phyloP scores from a whole-genome alignment of 1,139 yeast genomes.

The Yamadazyma aaseri region DNA sequence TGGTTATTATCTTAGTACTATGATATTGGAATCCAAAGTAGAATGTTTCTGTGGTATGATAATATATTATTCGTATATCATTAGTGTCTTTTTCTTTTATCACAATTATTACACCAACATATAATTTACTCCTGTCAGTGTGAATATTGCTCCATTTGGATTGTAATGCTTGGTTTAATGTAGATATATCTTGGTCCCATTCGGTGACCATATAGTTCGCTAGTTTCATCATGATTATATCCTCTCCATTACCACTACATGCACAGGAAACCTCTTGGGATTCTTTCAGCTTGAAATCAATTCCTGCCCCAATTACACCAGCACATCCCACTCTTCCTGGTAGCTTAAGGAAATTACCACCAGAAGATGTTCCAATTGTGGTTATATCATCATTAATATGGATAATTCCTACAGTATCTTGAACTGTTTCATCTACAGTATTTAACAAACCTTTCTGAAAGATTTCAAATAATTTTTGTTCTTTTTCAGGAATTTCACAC shows the following conservation, averaged over 20 bases:
- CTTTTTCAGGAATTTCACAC: constrained; percentile 7
- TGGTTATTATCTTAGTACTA: constrained; percentile 25
- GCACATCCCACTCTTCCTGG: constrained; percentile 58
- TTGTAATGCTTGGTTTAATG: not conserved
- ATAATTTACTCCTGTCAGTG: constrained; percentile 14
- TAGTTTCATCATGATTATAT: constrained; percentile 42
- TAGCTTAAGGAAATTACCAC: constrained; percentile 50
- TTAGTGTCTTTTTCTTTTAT: constrained; percentile 16
- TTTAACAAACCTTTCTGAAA: constrained; percentile 14
- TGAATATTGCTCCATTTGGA: constrained; percentile 4
- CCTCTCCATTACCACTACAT: constrained; percentile 61
- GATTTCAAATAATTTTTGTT: constrained; percentile 11
- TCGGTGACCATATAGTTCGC: constrained; percentile 25
- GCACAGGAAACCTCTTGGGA: constrained; percentile 32
- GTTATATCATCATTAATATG: constrained; percentile 17
- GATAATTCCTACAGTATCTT: constrained; percentile 37
- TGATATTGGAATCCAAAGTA: constrained; percentile 34
- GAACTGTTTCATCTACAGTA: constrained; percentile 12
- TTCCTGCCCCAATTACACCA: constrained; percentile 46
- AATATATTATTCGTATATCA: constrained; percentile 26
- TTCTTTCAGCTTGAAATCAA: constrained; percentile 22
- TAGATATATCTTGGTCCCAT: constrained; percentile 1
- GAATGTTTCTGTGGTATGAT: constrained; percentile 46
- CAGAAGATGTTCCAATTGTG: constrained; percentile 44
- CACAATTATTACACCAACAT: constrained; percentile 34